Percentiles rank a stretch among this genome's conserved stretches.
Conservation (phyloP, 495 filamentous ascomycete species). For the Penicillium paxilli region DNA sequence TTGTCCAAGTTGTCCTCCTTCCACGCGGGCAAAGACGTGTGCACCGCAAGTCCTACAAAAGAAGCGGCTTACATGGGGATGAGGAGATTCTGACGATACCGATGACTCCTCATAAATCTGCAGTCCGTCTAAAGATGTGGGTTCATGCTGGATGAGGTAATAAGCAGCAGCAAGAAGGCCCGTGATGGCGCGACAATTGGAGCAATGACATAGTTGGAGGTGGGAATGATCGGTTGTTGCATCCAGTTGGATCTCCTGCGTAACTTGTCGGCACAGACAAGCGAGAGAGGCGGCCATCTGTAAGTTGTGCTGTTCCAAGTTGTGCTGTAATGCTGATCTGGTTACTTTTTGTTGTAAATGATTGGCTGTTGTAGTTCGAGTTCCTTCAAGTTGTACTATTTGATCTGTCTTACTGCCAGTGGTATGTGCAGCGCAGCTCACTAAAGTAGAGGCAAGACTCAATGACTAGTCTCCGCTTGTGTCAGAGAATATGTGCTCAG, state of each 20-base stretch:
- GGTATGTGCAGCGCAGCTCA: not conserved
- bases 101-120: constrained; percentile 43
- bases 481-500: constrained; percentile 20
- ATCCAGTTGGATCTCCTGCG: constrained; percentile 41
- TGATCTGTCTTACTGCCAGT: no score
- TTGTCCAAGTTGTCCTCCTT: no score
- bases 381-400: not conserved
- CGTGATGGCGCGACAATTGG: constrained; percentile 56
- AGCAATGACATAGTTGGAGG: constrained; percentile 64
- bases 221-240: constrained; percentile 23
- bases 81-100: constrained; percentile 42
- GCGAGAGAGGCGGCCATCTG: constrained; percentile 34
- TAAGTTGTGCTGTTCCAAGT: not conserved
- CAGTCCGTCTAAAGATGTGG: constrained; percentile 37
- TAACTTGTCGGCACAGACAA: constrained; percentile 58
- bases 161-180: constrained; percentile 61
- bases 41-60: constrained; percentile 72
- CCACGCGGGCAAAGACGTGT: constrained; percentile 51
- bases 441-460: no score
- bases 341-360: not conserved
- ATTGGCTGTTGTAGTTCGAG: not conserved
- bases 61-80: constrained; percentile 50
- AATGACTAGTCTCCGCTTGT: no score
- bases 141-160: constrained; percentile 35
- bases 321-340: not conserved